Evolutionary conservation across 306 rosid species (phyloP), one percentile per base, ranked within the genome.

Genomic region (Fragaria iinumae): DNA sequence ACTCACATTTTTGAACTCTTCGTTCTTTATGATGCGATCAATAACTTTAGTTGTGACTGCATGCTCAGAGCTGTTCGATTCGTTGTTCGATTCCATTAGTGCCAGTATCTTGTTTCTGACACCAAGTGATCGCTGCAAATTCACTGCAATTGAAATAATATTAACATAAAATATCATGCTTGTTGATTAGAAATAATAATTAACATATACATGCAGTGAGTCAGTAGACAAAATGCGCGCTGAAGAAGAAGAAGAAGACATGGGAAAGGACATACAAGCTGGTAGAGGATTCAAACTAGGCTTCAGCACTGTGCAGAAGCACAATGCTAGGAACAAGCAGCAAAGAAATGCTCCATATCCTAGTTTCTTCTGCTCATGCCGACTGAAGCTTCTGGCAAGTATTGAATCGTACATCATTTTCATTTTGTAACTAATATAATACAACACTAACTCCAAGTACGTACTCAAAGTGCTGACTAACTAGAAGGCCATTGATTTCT

Each of bases 351-450:
- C 98, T 85, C 91, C 96, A 86, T 86, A 89, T 80, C 90, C 85
- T 38, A 94, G 74, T 57, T 69, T 90, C 83, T 86, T 94, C 88
- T 90, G 96, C 81, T 94, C 97, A 69, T 85, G 85, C 84, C 82
- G 81, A 71, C 90, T 89, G 72, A 94, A 94, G 90, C 98, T 94
- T 84, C 90, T 89, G 39, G 96, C 80, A 45, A 94, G 77, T 72
- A 94, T 80, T 25, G 90, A 75, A 75, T 94, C 65, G 55, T 94
- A 91, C 87, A 80, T 78, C 87, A 77, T 83, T 67, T 81, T 67
- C 53, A 53, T 41, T 62, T 5, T 79, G 2, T 36, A 64, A 36
- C 38, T 60, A 60, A 3, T 62, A 29, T 62, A 25, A 27, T 60
- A 27, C 23, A 16, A 34, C 44, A 63, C 68, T 2, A 21, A 11